Evolutionary conservation across 2,329 filamentous ascomycete genomes (phyloP).

Genomic region (Juglanconis sp.): DNA sequence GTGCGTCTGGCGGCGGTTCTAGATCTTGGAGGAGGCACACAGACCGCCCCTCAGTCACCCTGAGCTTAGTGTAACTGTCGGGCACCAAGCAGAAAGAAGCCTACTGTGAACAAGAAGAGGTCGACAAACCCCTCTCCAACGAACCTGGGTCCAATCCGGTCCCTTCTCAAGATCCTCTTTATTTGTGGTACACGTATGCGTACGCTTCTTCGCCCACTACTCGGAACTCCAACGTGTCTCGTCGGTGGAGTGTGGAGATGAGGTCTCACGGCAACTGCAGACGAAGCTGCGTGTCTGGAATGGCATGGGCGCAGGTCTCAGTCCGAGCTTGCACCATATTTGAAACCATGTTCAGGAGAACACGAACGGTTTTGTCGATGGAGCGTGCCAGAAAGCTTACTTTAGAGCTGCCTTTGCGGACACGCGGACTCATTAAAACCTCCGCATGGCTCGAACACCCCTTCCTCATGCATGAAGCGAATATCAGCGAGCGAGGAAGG

Average conservation of each 20-base stretch:
- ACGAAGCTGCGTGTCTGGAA: background rate
- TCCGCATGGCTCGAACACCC: too few relatives aligned
- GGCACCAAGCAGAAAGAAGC: background rate
- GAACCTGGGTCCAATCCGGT: background rate
- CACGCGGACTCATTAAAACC: too few relatives aligned
- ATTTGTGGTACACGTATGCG: background rate
- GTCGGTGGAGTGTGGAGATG: background rate
- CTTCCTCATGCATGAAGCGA: too few relatives aligned
- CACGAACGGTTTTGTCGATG: background rate
- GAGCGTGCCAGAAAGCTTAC: background rate
- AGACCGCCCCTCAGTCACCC: background rate
- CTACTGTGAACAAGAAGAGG: background rate
- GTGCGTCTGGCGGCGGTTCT: background rate
- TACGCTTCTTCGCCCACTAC: too few relatives aligned
- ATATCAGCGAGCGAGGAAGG: too few relatives aligned
- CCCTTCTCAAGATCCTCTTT: background rate
- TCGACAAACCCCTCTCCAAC: background rate
- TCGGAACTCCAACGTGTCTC: background rate
- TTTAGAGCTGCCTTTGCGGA: background rate
- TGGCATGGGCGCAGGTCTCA: background rate
- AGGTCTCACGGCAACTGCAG: background rate
- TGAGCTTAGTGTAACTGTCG: background rate
- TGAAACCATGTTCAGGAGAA: background rate
- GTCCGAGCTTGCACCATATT: background rate
- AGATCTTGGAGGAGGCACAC: background rate